These are phyloP conservation scores for Penicillium freii DNA, from an alignment of 2,329 filamentous ascomycete genomes.

Conservation along the genomic window DNA sequence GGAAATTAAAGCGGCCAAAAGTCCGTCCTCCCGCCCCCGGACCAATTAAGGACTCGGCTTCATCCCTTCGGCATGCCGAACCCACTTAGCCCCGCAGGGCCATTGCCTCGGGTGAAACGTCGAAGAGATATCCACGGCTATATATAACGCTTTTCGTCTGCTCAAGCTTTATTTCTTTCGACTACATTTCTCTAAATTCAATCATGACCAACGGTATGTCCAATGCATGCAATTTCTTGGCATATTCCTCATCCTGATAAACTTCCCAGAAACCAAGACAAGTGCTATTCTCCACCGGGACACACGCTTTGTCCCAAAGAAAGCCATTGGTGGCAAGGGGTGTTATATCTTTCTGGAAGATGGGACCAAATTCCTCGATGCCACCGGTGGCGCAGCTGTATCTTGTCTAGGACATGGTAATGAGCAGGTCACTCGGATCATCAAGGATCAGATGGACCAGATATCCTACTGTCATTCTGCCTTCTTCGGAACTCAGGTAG, in stretches of 20 bases:
- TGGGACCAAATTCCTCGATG: conserved; percentile 66
- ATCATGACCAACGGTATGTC: conserved; percentile 1
- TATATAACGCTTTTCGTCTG: neutral
- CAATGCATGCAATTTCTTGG: neutral
- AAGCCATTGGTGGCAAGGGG: conserved; percentile 50
- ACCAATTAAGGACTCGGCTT: conserved; percentile 33
- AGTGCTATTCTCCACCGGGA: conserved; percentile 54
- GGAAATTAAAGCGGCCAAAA: neutral
- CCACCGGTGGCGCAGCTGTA: conserved; percentile 70
- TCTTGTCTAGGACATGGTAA: conserved; percentile 68
- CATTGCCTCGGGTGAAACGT: conserved; percentile 19
- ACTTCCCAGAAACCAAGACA: conserved; percentile 1
- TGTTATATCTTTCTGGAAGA: conserved; percentile 54
- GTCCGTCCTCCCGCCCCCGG: neutral
- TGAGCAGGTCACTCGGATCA: conserved; percentile 58
- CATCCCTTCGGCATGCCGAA: conserved; percentile 31
- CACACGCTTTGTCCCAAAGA: conserved; percentile 47
- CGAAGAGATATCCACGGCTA: neutral
- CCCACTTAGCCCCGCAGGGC: conserved; percentile 18
- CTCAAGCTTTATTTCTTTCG: neutral
- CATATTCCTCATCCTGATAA: neutral
- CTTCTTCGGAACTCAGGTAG: conserved; percentile 56
- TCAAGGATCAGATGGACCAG: conserved; percentile 58
- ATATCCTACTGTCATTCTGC: conserved; percentile 60
- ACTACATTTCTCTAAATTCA: neutral